A percentile compares a stretch with the other conserved stretches of the same genome.
Evolutionary conservation across 306 rosid genomes (phyloP).

Genomic region (Neltuma alba): DNA sequence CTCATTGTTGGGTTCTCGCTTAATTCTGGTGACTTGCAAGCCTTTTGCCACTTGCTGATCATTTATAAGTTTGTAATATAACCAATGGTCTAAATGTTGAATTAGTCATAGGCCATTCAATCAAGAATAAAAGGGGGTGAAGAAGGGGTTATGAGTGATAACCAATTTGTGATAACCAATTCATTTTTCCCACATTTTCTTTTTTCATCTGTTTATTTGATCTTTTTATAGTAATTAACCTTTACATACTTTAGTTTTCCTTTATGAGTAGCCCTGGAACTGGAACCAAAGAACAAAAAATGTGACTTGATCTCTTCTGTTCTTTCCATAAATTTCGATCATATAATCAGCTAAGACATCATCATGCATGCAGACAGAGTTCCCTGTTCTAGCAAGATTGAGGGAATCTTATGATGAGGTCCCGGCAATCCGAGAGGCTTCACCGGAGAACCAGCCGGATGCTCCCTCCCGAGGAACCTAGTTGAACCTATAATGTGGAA

Average conservation of each 20-base stretch:
- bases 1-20: neutral
- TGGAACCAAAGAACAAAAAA: neutral
- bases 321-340: neutral
- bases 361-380: slow-evolving; percentile 55
- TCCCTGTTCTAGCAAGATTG: slow-evolving; percentile 66
- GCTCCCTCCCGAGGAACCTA: slow-evolving; percentile 19
- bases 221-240: neutral
- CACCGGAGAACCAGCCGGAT: slow-evolving; percentile 79
- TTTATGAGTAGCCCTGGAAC: neutral
- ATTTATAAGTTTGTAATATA: neutral
- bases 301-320: neutral
- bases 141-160: neutral
- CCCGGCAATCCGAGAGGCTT: slow-evolving; percentile 68
- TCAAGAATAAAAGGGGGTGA: neutral
- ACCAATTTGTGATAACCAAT: neutral
- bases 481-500: slow-evolving; percentile 35
- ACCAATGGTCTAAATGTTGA: neutral
- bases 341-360: slow-evolving; percentile 7
- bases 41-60: neutral
- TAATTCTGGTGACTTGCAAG: neutral
- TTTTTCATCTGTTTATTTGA: neutral
- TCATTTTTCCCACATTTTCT: neutral
- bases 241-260: neutral
- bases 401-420: slow-evolving; percentile 56
- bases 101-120: neutral